Evolutionary conservation across 768 basidiomycete genomes (phyloP), one percentile per base, ranked within the genome.

Genomic region (Porphyrellus cyaneotinctus): DNA sequence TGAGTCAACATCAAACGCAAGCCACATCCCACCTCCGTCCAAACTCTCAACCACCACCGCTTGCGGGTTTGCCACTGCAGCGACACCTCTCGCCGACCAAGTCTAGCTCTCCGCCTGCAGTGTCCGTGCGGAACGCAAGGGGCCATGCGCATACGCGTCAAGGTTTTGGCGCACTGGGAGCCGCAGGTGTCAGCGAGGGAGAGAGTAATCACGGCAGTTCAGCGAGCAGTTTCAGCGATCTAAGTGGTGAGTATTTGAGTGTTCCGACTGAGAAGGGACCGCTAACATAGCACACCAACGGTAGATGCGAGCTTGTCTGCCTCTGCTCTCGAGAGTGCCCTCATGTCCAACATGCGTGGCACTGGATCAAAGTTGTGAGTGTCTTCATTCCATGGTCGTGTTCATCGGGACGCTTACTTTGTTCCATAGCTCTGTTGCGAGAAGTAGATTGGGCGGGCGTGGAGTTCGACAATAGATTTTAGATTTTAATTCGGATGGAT

Each of bases 141-240:
- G 75, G 80, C 10, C 76, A 78, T 52, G 68, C 72, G 9, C 76
- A 80, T 53, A 68, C 73, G 47, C 74, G 77, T 18, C 76, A 81
- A 60, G 72, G 74, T 24, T 72, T 78, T 30, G 55, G 64, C n/a
- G 64, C 61, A 75, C 49, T 72, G 72, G 46, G 75, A 68, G 51
- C 72, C 38, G 61, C 74, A 32, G 71, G 66, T 37, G 63, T 68
- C 33, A 80, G 79, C 58, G 81, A 85, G 51, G 76, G 80, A 49
- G 77, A 76, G 39, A 87, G 86, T 58, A 81, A 74, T 57, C 78
- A 85, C 45, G 82, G 83, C 3, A 91, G 88, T 22, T 82, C 84
- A 38, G 81, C 88, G 0, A 91, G 89, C 8, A 83, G 91, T 66
- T 91, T 92, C 61, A 92, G 90, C 62, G 91, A 93, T 63, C 63